Conservation (phyloP, 768 basidiomycete genomes). For the Guyanaporus albipodus region DNA sequence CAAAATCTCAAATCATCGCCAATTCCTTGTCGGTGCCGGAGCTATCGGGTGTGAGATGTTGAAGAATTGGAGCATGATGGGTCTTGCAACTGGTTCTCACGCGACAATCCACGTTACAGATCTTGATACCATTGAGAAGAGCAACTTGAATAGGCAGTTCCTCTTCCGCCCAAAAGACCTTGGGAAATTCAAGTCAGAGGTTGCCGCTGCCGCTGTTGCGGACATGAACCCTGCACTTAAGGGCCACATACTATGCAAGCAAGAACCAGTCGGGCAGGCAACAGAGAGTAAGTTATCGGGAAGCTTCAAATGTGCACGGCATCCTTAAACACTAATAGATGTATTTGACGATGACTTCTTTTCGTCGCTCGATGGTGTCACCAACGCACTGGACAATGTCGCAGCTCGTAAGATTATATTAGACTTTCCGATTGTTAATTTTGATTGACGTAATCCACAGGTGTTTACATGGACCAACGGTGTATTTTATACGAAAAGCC, state of each 20-base stretch:
- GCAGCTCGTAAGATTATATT: constrained; percentile 70
- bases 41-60: constrained; percentile 99
- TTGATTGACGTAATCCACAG: constrained; percentile 36
- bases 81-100: constrained; percentile 73
- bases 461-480: constrained; percentile 97
- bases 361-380: constrained; percentile 82
- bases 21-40: constrained; percentile 98
- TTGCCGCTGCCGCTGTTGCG: constrained; percentile 83
- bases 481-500: constrained; percentile 97
- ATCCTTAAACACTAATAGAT: constrained; percentile 43
- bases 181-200: constrained; percentile 95
- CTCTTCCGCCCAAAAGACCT: constrained; percentile 94
- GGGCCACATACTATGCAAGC: constrained; percentile 82
- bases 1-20: constrained; percentile 82
- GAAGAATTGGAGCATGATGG: constrained; percentile 99
- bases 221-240: constrained; percentile 94
- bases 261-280: constrained; percentile 89
- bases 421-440: background rate
- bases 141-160: constrained; percentile 97
- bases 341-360: constrained; percentile 90
- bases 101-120: constrained; percentile 93
- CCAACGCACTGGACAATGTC: constrained; percentile 96
- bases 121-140: constrained; percentile 98
- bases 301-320: background rate
- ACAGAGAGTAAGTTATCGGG: constrained; percentile 73